These are phyloP conservation scores for Sporothrix euskadiensis DNA, from an alignment of 2,329 filamentous ascomycete species.

Conservation along the genomic window DNA sequence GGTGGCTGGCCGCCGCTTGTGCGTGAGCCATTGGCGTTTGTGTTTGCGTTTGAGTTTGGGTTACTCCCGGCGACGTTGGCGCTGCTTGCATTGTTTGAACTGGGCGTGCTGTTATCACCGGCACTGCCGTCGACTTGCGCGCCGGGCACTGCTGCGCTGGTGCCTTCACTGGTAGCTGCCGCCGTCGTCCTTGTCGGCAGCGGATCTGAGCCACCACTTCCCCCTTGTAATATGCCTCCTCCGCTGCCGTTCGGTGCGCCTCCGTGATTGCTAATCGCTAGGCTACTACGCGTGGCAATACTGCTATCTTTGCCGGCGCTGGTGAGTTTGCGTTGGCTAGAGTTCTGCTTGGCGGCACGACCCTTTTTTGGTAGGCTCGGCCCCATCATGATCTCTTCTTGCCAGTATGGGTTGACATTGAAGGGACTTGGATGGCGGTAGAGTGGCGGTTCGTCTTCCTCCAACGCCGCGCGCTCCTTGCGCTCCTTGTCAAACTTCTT, in stretches of 20 bases:
- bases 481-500: conserved; percentile 69
- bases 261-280: conserved; percentile 41
- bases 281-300: conserved; percentile 43
- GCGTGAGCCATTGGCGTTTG: conserved; percentile 22
- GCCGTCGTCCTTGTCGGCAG: neutral
- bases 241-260: conserved; percentile 24
- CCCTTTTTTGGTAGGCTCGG: conserved; percentile 69
- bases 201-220: neutral
- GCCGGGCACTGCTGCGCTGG: neutral
- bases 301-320: conserved; percentile 58
- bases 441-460: conserved; percentile 68
- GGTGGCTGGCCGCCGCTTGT: conserved; percentile 6
- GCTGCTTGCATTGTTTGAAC: neutral
- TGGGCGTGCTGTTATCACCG: neutral
- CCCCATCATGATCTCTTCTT: conserved; percentile 80
- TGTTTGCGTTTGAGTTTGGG: neutral
- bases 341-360: conserved; percentile 54
- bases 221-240: neutral
- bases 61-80: neutral
- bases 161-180: neutral
- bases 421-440: conserved; percentile 82
- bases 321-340: conserved; percentile 61
- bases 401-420: conserved; percentile 86
- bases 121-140: neutral
- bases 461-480: conserved; percentile 63